Evolutionary conservation across 257 asterid genomes (phyloP).

Genomic region (Petunia axillaris): DNA sequence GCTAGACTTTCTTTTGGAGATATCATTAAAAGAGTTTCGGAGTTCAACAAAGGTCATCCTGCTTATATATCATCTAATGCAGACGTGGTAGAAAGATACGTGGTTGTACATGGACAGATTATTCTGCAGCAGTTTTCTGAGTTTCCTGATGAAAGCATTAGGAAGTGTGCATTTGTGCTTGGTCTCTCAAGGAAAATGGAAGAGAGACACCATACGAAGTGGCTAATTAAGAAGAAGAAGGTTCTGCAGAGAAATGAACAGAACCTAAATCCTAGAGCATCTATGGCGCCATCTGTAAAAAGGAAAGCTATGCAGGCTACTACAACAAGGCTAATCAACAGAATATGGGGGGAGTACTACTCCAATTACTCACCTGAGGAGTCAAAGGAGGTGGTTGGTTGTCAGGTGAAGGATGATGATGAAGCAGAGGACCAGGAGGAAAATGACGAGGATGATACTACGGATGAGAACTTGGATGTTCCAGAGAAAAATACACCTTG

Average conservation of each 20-base stretch:
- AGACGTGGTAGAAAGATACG: constrained; percentile 73
- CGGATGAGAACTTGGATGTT: constrained; percentile 49
- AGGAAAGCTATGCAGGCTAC: constrained; percentile 98
- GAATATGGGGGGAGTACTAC: constrained; percentile 94
- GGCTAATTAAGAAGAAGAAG: constrained; percentile 93
- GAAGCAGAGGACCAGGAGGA: constrained; percentile 76
- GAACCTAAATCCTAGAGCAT: constrained; percentile 87
- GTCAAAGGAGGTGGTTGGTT: constrained; percentile 42
- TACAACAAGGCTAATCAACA: constrained; percentile 76
- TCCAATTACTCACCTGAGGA: constrained; percentile 79
- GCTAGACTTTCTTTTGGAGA: constrained; percentile 83
- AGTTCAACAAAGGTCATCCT: constrained; percentile 57
- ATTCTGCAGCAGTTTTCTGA: constrained; percentile 90
- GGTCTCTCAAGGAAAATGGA: constrained; percentile 87
- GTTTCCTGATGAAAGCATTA: constrained; percentile 77
- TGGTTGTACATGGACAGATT: constrained; percentile 92
- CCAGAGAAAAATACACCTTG: constrained; percentile 43
- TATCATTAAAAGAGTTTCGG: constrained; percentile 71
- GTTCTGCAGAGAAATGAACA: constrained; percentile 50
- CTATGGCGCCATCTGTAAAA: constrained; percentile 65
- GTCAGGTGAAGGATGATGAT: constrained; percentile 64
- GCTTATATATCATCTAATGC: constrained; percentile 76
- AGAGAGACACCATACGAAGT: constrained; percentile 87
- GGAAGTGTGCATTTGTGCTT: constrained; percentile 67
- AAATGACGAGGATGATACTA: constrained; percentile 72